Conservation (phyloP, 2,329 filamentous ascomycete species). For the Monosporascus sp. region DNA sequence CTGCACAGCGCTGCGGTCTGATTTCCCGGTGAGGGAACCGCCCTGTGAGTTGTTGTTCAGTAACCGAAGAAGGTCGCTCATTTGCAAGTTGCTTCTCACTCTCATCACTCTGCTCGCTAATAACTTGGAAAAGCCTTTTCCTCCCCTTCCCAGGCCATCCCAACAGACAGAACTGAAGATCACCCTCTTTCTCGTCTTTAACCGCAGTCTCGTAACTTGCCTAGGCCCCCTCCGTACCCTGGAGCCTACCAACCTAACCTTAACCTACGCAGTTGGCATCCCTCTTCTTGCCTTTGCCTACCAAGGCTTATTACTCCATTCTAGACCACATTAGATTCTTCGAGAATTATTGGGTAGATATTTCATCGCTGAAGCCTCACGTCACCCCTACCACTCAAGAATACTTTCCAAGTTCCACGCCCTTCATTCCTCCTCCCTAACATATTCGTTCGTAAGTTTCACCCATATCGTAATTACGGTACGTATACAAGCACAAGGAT, state of each 20-base stretch:
- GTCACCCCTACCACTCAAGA: neutral
- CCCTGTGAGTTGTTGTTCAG: too few species aligned
- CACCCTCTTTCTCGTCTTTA: neutral
- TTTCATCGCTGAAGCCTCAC: neutral
- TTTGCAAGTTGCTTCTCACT: too few species aligned
- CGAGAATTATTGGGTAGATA: conserved; percentile 1
- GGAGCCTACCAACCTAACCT: neutral
- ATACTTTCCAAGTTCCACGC: too few species aligned
- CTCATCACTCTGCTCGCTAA: neutral
- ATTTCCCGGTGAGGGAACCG: neutral
- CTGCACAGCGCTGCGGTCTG: neutral
- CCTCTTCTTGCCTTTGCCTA: neutral
- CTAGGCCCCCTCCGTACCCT: neutral
- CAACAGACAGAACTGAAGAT: neutral
- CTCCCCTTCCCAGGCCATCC: too few species aligned
- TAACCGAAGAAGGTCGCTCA: too few species aligned
- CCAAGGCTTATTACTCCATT: neutral
- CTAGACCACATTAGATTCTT: neutral
- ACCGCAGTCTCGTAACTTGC: neutral
- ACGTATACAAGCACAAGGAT: neutral
- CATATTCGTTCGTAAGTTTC: too few species aligned
- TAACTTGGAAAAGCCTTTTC: too few species aligned
- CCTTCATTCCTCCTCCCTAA: too few species aligned
- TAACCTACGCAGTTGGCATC: too few species aligned
- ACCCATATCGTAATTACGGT: neutral